Base-by-base conservation (phyloP, 2,329 filamentous ascomycete species). In the Leptographium procerum region DNA sequence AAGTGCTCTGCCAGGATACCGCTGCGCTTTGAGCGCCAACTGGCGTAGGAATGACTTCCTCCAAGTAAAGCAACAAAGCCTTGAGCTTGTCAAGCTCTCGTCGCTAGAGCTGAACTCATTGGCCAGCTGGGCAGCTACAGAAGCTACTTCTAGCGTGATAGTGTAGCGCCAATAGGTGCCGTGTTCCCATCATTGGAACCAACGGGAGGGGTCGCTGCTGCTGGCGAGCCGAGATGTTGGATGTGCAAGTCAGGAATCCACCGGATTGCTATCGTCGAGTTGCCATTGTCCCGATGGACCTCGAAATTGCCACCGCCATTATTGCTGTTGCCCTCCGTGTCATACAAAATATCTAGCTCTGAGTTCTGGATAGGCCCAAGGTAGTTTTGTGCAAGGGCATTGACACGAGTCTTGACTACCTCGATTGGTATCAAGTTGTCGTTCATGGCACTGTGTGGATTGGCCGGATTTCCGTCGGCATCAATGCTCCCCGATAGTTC, bases 241-340 rank as follows among this genome's bases (percentile, higher is more conserved):
- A 69, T 73, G 55, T 70, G 69, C 19, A 70, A 66, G 55, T 71
- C 70, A 14, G 80, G 75, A 58, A 86, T 77, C 72, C 80, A 84
- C 19, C 80, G 76, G 56, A 86, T 77, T 8, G 65, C 65, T 43
- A 70, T 68, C 36, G 61, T 60, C 59, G 71, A 71, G n/a, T 70
- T 72, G 31, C 66, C 63, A 1, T 66, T 75, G 54, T 83, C 80
- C 45, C 79, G 77, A 61, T 79, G 81, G 62, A 88, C 78, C 36
- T 88, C 84, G 67, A 99, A 95, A 29, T 81, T 86, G n/a, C 94
- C 94, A 51, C 92, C 92, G 52, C 94, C 94, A 66, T 97, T 97
- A 60, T 86, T 83, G 2, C 76, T 69, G 66, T 87, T 95, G 59
- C 94, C 94, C 69, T 96, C 89, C 0, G 92, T 96, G 66, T 97